phyloP scores from a whole-genome alignment of 1,284 basidiomycete species.

The Vanrija sp. region DNA sequence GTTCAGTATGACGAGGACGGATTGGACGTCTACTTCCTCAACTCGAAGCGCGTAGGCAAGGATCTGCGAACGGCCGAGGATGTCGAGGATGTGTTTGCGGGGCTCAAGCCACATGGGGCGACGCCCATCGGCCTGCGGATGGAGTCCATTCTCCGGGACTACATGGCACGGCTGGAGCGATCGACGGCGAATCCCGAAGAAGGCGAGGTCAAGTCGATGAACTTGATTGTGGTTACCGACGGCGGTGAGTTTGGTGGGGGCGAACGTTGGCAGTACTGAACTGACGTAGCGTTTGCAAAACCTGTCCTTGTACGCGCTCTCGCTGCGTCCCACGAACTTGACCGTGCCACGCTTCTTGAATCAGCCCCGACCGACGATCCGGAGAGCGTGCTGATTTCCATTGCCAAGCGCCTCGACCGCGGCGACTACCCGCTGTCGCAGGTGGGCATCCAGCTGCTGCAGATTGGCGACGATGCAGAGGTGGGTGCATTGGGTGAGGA shows the following conservation, averaged over 20 bases:
- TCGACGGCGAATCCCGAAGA: constrained; percentile 9
- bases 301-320: constrained; percentile 21
- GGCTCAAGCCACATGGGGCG: constrained; percentile 37
- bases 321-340: constrained; percentile 7
- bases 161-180: constrained; percentile 40
- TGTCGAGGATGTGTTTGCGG: constrained; percentile 45
- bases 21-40: constrained; percentile 47
- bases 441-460: constrained; percentile 50
- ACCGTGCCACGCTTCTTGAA: constrained; percentile 15
- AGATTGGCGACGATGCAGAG: constrained; percentile 39
- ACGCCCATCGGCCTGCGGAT: constrained; percentile 42
- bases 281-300: constrained; percentile 28
- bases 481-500: too few relatives aligned
- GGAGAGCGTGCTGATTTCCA: constrained; percentile 32
- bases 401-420: constrained; percentile 43
- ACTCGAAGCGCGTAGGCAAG: constrained; percentile 43
- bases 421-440: constrained; percentile 46
- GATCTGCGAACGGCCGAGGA: constrained; percentile 27
- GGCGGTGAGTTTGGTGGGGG: constrained; percentile 26
- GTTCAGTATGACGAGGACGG: constrained; percentile 41
- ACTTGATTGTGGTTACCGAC: constrained; percentile 43
- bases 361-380: constrained; percentile 38
- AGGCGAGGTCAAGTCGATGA: constrained; percentile 36
- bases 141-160: constrained; percentile 40
- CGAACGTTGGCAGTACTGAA: not conserved